Conservation (phyloP, 2,329 filamentous ascomycete genomes). For the Aspergillus ibericus region DNA sequence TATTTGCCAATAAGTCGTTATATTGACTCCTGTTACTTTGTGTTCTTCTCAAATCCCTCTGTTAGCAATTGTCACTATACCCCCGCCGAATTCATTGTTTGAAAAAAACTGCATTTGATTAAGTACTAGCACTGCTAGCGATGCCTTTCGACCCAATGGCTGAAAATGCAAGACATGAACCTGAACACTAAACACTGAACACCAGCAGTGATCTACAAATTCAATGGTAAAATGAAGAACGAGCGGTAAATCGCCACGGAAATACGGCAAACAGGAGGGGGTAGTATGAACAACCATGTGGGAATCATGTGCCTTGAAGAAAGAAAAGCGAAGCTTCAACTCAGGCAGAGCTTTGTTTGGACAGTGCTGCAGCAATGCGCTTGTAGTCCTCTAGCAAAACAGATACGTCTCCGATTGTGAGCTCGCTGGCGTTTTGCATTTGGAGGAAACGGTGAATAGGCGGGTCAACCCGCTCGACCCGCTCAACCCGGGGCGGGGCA, state of each 20-base stretch:
- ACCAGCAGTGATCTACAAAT: slow-evolving; percentile 20
- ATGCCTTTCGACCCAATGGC: neutral
- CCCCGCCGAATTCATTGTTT: neutral
- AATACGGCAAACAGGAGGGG: neutral
- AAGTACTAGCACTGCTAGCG: slow-evolving; percentile 14
- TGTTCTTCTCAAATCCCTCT: neutral
- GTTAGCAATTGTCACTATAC: slow-evolving; percentile 13
- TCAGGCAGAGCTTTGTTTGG: slow-evolving; percentile 42
- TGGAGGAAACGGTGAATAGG: slow-evolving; percentile 74
- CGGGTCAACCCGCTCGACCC: slow-evolving; percentile 52
- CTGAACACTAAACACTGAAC: slow-evolving; percentile 14
- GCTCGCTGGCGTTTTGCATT: slow-evolving; percentile 66
- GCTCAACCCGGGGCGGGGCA: slow-evolving; percentile 39
- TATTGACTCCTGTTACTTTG: neutral
- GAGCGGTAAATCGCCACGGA: neutral
- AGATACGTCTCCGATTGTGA: slow-evolving; percentile 71
- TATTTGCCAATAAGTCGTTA: neutral
- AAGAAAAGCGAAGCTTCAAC: slow-evolving; percentile 12
- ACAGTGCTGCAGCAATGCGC: slow-evolving; percentile 65
- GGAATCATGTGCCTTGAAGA: neutral
- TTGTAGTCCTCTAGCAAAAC: slow-evolving; percentile 74
- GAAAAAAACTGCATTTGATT: neutral
- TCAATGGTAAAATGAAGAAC: neutral
- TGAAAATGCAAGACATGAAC: slow-evolving; percentile 7
- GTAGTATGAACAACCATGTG: neutral